Conservation (phyloP, 768 basidiomycete species). For the Albatrellus ellisii region DNA sequence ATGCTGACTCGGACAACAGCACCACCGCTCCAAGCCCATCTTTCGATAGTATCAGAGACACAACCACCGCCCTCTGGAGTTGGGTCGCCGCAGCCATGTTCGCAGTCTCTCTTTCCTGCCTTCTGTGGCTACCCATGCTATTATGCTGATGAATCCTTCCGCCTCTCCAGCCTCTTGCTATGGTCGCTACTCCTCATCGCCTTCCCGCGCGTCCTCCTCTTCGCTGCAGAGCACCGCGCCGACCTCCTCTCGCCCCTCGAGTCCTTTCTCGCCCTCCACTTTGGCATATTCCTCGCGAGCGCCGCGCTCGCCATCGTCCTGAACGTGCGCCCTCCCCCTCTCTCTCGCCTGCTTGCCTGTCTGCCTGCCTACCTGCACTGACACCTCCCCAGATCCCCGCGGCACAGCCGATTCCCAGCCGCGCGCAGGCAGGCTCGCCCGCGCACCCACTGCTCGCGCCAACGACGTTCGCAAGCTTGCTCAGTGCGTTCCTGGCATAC, state of each 20-base stretch:
- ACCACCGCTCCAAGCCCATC: background rate
- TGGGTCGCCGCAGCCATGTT: slow-evolving; percentile 12
- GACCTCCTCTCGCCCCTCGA: slow-evolving; percentile 52
- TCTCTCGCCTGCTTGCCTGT: background rate
- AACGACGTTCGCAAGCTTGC: slow-evolving; percentile 35
- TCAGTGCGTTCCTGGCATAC: slow-evolving; percentile 54
- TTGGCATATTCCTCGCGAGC: slow-evolving; percentile 47
- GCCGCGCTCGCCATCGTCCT: slow-evolving; percentile 43
- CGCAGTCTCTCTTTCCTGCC: slow-evolving; percentile 1
- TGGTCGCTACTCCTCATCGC: slow-evolving; percentile 22
- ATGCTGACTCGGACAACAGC: background rate
- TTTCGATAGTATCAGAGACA: slow-evolving; percentile 2
- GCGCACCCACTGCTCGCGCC: slow-evolving; percentile 54
- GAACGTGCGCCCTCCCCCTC: slow-evolving; percentile 28
- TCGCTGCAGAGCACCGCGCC: slow-evolving; percentile 29
- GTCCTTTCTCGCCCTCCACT: slow-evolving; percentile 51
- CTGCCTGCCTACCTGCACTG: background rate
- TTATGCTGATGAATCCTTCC: background rate
- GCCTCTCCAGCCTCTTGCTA: slow-evolving; percentile 12
- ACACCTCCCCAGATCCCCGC: slow-evolving; percentile 29
- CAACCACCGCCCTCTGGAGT: slow-evolving; percentile 8
- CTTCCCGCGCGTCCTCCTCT: slow-evolving; percentile 55
- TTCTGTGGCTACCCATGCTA: background rate
- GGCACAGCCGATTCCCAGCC: slow-evolving; percentile 20
- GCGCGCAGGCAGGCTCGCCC: slow-evolving; percentile 16